phyloP scores from a whole-genome alignment of 2,329 filamentous ascomycete species.

The Dactylellina parvicollis region DNA sequence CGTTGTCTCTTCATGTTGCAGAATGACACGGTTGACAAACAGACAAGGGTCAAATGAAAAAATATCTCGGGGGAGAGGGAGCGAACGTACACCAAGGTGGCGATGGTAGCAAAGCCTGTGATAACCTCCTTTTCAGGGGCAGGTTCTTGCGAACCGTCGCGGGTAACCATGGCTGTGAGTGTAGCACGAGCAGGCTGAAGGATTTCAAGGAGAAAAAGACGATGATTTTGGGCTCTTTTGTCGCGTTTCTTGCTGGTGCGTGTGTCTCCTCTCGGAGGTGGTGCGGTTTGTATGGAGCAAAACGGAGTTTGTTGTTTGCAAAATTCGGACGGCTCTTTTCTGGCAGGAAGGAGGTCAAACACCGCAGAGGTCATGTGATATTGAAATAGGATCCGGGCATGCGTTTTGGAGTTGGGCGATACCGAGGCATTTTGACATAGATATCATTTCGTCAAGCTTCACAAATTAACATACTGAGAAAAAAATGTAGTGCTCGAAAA shows the following conservation, averaged over 20 bases:
- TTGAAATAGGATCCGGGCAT: not conserved
- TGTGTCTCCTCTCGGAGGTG: slow-evolving; percentile 40
- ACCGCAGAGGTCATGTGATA: not conserved
- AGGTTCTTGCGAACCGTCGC: slow-evolving; percentile 51
- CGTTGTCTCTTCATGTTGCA: slow-evolving; percentile 43
- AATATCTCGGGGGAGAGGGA: slow-evolving; percentile 38
- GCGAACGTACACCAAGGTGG: slow-evolving; percentile 39
- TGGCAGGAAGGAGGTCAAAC: not conserved
- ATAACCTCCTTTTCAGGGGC: slow-evolving; percentile 48
- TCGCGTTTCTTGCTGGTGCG: not conserved
- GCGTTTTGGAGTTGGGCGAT: not conserved
- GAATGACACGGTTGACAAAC: slow-evolving; percentile 61
- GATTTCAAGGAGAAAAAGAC: not conserved
- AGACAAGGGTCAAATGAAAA: slow-evolving; percentile 59
- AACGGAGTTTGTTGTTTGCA: not conserved
- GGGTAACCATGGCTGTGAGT: slow-evolving; percentile 39
- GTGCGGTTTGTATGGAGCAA: slow-evolving; percentile 45
- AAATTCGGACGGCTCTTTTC: no score
- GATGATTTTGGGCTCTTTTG: not conserved
- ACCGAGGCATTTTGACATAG: no score
- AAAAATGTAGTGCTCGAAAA: no score
- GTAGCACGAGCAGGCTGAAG: not conserved
- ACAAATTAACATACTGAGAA: no score
- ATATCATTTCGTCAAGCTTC: no score
- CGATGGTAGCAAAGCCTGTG: slow-evolving; percentile 52